phyloP scores from a whole-genome alignment of 495 filamentous ascomycete species.

The Aspergillus avenaceus region DNA sequence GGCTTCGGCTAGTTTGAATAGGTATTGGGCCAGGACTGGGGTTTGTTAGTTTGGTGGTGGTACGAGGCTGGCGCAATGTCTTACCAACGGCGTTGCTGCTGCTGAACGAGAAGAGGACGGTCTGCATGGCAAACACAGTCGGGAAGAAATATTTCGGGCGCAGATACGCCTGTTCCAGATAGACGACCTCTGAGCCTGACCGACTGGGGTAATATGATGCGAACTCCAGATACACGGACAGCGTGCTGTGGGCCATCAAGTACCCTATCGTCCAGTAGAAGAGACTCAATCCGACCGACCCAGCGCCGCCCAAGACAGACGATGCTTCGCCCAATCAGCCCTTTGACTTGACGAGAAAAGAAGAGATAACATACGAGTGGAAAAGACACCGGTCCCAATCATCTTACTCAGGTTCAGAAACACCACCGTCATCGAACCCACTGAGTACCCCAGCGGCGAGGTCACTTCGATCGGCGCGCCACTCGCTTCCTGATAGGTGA shows the following conservation, averaged over 20 bases:
- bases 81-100: slow-evolving; percentile 58
- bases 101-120: slow-evolving; percentile 57
- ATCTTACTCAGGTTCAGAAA: slow-evolving; percentile 63
- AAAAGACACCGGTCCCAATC: slow-evolving; percentile 64
- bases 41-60: neutral
- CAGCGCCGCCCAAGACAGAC: slow-evolving; percentile 50
- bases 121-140: slow-evolving; percentile 55
- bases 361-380: slow-evolving; percentile 46
- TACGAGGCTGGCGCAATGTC: neutral
- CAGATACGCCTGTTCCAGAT: slow-evolving; percentile 62
- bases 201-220: slow-evolving; percentile 60
- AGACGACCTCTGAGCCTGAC: slow-evolving; percentile 61
- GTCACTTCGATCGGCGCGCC: slow-evolving; percentile 58
- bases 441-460: slow-evolving; percentile 58
- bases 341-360: no score
- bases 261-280: slow-evolving; percentile 61
- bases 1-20: slow-evolving; percentile 45
- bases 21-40: slow-evolving; percentile 49
- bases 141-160: slow-evolving; percentile 59
- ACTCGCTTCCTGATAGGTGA: slow-evolving; percentile 58
- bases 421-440: slow-evolving; percentile 51
- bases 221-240: slow-evolving; percentile 57
- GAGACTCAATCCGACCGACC: slow-evolving; percentile 55
- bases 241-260: slow-evolving; percentile 43
- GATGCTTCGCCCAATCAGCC: slow-evolving; percentile 35